phyloP scores from a whole-genome alignment of 2,329 filamentous ascomycete genomes.

The Nigrospora oryzae region DNA sequence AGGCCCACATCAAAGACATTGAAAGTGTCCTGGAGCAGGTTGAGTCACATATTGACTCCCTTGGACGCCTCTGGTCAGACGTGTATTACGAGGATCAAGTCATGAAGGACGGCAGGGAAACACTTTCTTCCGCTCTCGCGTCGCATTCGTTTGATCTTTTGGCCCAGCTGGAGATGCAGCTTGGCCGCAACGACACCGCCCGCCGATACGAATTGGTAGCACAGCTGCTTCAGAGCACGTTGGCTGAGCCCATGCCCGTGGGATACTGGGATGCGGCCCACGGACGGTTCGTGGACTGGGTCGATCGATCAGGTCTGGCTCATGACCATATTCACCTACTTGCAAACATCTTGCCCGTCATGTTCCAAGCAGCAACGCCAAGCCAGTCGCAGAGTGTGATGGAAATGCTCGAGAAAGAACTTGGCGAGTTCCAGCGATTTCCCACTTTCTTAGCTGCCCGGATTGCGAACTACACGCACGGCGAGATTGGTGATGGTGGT shows the following conservation, averaged over 20 bases:
- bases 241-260: constrained; percentile 2
- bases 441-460: constrained; percentile 6
- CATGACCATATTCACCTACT: constrained; percentile 9
- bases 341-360: constrained; percentile 6
- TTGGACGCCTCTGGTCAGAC: constrained; percentile 6
- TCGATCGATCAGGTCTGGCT: constrained; percentile 3
- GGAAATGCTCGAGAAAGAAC: constrained; percentile 1
- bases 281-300: constrained; percentile 6
- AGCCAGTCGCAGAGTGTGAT: neutral
- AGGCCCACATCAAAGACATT: constrained; percentile 1
- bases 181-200: neutral
- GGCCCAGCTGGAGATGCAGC: constrained; percentile 2
- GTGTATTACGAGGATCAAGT: constrained; percentile 9
- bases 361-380: constrained; percentile 1
- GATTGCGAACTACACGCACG: constrained; percentile 5
- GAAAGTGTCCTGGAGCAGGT: constrained; percentile 3
- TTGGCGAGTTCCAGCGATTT: constrained; percentile 6
- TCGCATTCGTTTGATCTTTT: constrained; percentile 4
- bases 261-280: constrained; percentile 5
- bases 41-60: constrained; percentile 2
- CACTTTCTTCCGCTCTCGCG: constrained; percentile 5
- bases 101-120: constrained; percentile 8
- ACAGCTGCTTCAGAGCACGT: neutral
- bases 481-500: constrained; percentile 8
- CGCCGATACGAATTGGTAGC: neutral